phyloP scores from a whole-genome alignment of 306 rosid species.

The Castanospermum australe region DNA sequence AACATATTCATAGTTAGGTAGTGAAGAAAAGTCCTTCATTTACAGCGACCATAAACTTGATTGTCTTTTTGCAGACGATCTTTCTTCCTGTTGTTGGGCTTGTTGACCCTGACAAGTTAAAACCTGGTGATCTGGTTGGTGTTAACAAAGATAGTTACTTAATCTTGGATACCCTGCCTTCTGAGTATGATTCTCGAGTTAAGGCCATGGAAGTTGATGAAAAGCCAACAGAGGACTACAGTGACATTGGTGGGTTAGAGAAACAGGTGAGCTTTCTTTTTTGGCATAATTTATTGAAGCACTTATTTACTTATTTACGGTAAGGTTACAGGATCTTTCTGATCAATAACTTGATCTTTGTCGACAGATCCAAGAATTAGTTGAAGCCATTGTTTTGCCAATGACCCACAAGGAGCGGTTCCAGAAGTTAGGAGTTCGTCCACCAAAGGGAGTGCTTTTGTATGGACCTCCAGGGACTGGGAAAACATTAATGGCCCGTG shows the following conservation, averaged over 20 bases:
- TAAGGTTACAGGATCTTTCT: not conserved
- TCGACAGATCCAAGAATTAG: slow-evolving; percentile 87
- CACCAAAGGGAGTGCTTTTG: slow-evolving; percentile 95
- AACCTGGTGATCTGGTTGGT: slow-evolving; percentile 98
- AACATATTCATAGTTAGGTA: not conserved
- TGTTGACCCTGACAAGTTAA: slow-evolving; percentile 88
- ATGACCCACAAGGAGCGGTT: slow-evolving; percentile 96
- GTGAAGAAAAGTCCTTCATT: not conserved
- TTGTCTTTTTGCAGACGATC: slow-evolving; percentile 61
- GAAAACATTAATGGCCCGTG: slow-evolving; percentile 98
- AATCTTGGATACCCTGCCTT: slow-evolving; percentile 90
- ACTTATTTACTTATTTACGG: not conserved
- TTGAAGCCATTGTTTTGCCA: slow-evolving; percentile 96
- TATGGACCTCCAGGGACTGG: slow-evolving; percentile 99
- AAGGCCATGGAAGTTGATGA: slow-evolving; percentile 99
- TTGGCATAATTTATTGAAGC: not conserved
- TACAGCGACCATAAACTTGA: not conserved
- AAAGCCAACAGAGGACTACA: slow-evolving; percentile 94
- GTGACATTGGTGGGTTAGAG: slow-evolving; percentile 91
- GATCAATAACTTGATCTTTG: slow-evolving; percentile 7
- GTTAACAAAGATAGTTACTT: slow-evolving; percentile 96
- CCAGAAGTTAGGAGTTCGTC: slow-evolving; percentile 92
- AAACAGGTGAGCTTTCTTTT: slow-evolving; percentile 59
- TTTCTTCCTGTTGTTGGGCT: slow-evolving; percentile 99
- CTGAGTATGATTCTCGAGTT: slow-evolving; percentile 93